A percentile compares a stretch with the other conserved stretches of the same genome.
phyloP scores from a whole-genome alignment of 148 eudicot species.

The Rheum nobile region DNA sequence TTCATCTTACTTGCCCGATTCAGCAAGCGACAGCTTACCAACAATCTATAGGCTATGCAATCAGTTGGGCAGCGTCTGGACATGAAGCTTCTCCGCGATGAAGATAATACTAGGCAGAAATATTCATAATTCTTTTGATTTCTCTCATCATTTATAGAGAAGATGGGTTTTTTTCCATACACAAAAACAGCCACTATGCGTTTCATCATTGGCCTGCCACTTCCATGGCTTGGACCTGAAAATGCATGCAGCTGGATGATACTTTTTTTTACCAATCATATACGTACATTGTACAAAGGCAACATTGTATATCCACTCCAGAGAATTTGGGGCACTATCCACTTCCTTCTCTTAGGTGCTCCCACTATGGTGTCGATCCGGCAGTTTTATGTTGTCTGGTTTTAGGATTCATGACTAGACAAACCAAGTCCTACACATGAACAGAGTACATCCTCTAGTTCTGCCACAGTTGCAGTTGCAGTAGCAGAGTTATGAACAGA shows the following conservation, averaged over 20 bases:
- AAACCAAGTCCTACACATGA: conserved; percentile 18
- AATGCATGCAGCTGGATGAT: conserved; percentile 38
- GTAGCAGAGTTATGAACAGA: conserved; percentile 28
- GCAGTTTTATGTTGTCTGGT: conserved; percentile 22
- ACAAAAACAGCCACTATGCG: conserved; percentile 40
- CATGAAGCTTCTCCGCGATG: neutral
- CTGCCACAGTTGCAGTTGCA: conserved; percentile 31
- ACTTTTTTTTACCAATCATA: conserved; percentile 23
- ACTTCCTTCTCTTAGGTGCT: conserved; percentile 41
- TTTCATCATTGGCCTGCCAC: conserved; percentile 76
- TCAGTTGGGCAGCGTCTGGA: neutral
- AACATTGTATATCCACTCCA: conserved; percentile 58
- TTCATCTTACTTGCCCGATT: neutral
- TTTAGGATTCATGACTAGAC: conserved; percentile 15
- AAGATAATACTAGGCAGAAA: neutral
- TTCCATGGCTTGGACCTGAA: conserved; percentile 80
- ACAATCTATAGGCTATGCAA: neutral
- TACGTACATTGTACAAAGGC: conserved; percentile 74
- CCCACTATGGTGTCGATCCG: conserved; percentile 50
- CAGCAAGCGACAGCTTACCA: conserved; percentile 6
- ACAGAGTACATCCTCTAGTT: conserved; percentile 20
- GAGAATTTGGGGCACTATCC: conserved; percentile 23
- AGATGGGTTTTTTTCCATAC: conserved; percentile 29
- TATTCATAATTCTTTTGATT: conserved; percentile 8
- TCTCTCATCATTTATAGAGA: conserved; percentile 37